These are phyloP conservation scores for Jacaranda mimosifolia DNA, from an alignment of 257 asterid genomes.

Conservation along the genomic window DNA sequence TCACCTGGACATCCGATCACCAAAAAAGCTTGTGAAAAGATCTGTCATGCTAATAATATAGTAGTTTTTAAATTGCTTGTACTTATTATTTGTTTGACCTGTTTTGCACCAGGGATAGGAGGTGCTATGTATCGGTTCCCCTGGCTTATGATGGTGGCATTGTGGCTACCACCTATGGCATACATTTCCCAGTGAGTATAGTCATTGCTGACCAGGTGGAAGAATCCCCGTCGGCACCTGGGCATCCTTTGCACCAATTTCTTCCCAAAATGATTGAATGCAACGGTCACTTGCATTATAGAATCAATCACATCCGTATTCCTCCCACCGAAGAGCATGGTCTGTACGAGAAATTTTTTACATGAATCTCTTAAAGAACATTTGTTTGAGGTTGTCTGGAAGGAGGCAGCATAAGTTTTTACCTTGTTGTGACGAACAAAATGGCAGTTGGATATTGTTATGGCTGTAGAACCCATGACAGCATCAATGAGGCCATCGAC, in stretches of 20 bases:
- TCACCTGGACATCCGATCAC: no score
- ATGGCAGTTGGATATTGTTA: constrained; percentile 64
- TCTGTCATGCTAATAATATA: no score
- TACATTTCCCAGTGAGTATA: constrained; percentile 75
- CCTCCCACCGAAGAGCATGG: constrained; percentile 60
- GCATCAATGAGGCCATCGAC: constrained; percentile 61
- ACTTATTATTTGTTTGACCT: not conserved
- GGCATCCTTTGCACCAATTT: constrained; percentile 71
- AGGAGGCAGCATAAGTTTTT: not conserved
- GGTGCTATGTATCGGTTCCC: constrained; percentile 73
- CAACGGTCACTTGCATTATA: constrained; percentile 63
- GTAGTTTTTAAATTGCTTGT: no score
- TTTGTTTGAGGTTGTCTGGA: not conserved
- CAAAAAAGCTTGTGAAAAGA: no score
- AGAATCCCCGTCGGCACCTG: constrained; percentile 57
- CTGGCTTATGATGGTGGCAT: constrained; percentile 63
- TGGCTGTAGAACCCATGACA: constrained; percentile 57
- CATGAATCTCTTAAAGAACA: no score
- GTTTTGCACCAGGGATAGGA: not conserved
- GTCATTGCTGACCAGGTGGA: constrained; percentile 70
- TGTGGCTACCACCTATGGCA: constrained; percentile 69
- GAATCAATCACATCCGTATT: constrained; percentile 26
- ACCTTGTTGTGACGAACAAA: constrained; percentile 66
- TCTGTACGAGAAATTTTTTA: not conserved
- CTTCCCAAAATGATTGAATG: constrained; percentile 68